Evolutionary conservation across 1,284 basidiomycete species (phyloP).

Genomic region (Phenoliferia sp.): DNA sequence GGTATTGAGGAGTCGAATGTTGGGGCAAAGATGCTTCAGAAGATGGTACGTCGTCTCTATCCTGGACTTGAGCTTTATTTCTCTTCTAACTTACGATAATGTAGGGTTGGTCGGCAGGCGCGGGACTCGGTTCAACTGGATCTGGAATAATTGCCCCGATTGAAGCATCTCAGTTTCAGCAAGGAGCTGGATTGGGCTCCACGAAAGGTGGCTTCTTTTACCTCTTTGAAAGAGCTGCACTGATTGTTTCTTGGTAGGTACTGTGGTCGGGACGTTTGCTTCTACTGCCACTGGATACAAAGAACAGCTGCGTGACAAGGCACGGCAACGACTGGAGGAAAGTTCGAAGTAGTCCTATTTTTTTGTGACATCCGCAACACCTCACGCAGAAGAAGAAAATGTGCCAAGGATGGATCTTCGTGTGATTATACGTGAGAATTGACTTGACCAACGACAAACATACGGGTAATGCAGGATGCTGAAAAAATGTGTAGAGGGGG

Average conservation of each 20-base stretch:
- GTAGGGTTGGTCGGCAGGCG: slow-evolving; percentile 77
- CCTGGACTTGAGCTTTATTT: too few relatives aligned
- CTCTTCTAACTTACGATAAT: too few relatives aligned
- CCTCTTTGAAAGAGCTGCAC: neutral
- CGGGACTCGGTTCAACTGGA: slow-evolving; percentile 71
- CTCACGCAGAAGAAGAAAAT: too few relatives aligned
- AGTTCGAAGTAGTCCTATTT: neutral
- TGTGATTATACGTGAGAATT: too few relatives aligned
- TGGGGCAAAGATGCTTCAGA: slow-evolving; percentile 83
- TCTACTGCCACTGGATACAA: slow-evolving; percentile 14
- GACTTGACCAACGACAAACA: too few relatives aligned
- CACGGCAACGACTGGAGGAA: slow-evolving; percentile 12
- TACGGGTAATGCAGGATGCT: too few relatives aligned
- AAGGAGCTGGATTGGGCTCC: slow-evolving; percentile 79
- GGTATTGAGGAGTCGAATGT: slow-evolving; percentile 74
- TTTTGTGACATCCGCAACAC: too few relatives aligned
- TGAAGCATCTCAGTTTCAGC: slow-evolving; percentile 74
- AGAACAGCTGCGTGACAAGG: slow-evolving; percentile 17
- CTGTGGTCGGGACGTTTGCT: slow-evolving; percentile 15
- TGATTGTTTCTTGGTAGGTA: slow-evolving; percentile 3
- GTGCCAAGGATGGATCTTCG: too few relatives aligned
- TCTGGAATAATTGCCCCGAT: slow-evolving; percentile 83
- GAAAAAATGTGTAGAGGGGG: too few relatives aligned
- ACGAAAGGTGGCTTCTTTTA: slow-evolving; percentile 56
- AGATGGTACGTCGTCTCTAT: too few relatives aligned